phyloP scores from a whole-genome alignment of 495 filamentous ascomycete genomes.

The Mytilinidion resinicola region DNA sequence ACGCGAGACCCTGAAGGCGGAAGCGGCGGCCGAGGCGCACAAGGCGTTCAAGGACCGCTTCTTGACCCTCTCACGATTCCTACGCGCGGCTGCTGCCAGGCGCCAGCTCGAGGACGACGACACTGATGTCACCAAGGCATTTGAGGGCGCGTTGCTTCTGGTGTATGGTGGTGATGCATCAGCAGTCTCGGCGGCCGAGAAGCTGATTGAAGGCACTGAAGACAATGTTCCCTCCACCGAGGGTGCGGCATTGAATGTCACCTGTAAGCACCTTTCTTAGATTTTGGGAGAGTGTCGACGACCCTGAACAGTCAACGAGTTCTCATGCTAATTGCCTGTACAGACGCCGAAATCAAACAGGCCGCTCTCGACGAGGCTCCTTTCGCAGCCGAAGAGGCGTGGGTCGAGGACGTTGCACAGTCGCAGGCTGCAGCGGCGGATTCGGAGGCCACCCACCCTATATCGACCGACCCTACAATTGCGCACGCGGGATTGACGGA shows the following conservation, averaged over 20 bases:
- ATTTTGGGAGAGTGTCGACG: constrained; percentile 18
- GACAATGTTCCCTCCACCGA: constrained; percentile 63
- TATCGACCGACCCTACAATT: constrained; percentile 66
- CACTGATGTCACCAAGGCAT: constrained; percentile 69
- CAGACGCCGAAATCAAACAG: constrained; percentile 66
- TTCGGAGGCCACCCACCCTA: constrained; percentile 24
- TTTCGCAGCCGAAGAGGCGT: constrained; percentile 39
- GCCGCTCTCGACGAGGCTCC: constrained; percentile 47
- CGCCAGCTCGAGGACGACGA: constrained; percentile 56
- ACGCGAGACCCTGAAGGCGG: constrained; percentile 41
- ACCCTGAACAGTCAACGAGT: background rate
- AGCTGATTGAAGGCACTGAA: constrained; percentile 72
- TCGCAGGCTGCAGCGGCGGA: constrained; percentile 40
- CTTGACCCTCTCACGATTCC: constrained; percentile 40
- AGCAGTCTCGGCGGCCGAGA: constrained; percentile 76
- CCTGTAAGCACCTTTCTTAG: constrained; percentile 55
- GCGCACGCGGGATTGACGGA: constrained; percentile 74
- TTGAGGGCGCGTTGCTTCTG: constrained; percentile 81
- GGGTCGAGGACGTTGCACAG: constrained; percentile 43
- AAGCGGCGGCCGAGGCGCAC: constrained; percentile 54
- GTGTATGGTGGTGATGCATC: constrained; percentile 81
- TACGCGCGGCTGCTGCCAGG: constrained; percentile 51
- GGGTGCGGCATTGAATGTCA: constrained; percentile 57
- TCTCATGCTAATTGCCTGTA: background rate
- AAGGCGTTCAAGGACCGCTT: constrained; percentile 46